Percentiles rank a stretch among this genome's conserved stretches.
Evolutionary conservation across 2,329 filamentous ascomycete genomes (phyloP).

Genomic region (Teratosphaeria gauchensis): DNA sequence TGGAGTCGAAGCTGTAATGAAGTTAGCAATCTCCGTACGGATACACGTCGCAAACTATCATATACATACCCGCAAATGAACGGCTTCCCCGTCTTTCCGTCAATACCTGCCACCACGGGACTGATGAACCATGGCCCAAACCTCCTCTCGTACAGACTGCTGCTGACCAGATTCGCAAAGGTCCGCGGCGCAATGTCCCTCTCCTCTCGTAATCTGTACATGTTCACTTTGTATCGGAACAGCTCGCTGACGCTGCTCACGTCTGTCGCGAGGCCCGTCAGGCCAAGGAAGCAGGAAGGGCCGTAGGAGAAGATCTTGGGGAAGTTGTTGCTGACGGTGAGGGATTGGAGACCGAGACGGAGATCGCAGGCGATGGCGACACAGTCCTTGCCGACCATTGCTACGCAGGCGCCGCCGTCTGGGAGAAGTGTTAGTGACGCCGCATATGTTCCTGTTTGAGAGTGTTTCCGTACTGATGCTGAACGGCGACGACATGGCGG

Average conservation of each 20-base stretch:
- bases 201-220: conserved; percentile 98
- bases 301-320: conserved; percentile 99
- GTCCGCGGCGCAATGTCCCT: conserved; percentile 89
- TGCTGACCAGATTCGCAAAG: conserved; percentile 90
- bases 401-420: conserved; percentile 88
- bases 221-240: conserved; percentile 99
- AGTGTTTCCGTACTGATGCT: conserved; percentile 66
- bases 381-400: conserved; percentile 99
- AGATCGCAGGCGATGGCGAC: conserved; percentile 99
- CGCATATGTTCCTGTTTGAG: neutral
- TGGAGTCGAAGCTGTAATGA: conserved; percentile 68
- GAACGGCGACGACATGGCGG: conserved; percentile 71
- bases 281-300: conserved; percentile 78
- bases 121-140: conserved; percentile 96
- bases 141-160: conserved; percentile 82
- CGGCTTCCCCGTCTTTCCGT: conserved; percentile 84
- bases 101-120: conserved; percentile 88
- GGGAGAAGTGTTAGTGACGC: neutral
- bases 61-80: conserved; percentile 72
- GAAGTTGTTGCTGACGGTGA: conserved; percentile 99
- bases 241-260: conserved; percentile 90
- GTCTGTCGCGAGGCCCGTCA: conserved; percentile 94
- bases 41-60: neutral
- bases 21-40: neutral
- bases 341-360: conserved; percentile 86